Evolutionary conservation across 306 rosid genomes (phyloP).

Genomic region (Medicago truncatula): DNA sequence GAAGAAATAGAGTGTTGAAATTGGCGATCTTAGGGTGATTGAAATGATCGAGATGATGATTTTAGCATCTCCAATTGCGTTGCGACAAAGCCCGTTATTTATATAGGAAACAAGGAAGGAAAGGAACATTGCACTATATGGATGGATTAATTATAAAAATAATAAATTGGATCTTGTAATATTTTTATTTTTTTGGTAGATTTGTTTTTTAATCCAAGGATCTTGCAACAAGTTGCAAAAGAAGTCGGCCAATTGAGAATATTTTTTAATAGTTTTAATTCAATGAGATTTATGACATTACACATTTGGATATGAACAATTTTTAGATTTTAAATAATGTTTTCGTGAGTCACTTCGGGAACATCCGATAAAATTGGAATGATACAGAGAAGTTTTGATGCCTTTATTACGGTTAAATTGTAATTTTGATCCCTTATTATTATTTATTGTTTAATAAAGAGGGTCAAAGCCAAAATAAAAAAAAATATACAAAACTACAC

Average conservation of each 20-base stretch:
- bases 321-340: no score
- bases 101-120: background rate
- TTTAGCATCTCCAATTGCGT: slow-evolving; percentile 43
- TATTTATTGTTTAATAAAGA: no score
- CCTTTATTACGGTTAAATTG: no score
- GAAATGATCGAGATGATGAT: background rate
- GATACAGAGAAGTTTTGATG: no score
- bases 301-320: no score
- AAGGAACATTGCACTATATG: background rate
- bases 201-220: background rate
- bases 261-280: background rate
- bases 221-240: background rate
- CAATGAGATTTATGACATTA: no score
- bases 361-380: no score
- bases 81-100: slow-evolving; percentile 13
- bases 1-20: background rate
- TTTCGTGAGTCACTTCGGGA: no score
- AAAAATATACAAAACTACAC: no score
- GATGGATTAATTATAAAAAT: background rate
- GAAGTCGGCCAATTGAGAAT: background rate
- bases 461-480: no score
- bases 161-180: slow-evolving; percentile 3
- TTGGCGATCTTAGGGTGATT: slow-evolving; percentile 15
- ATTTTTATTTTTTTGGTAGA: no score
- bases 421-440: no score